Base-by-base conservation (phyloP, 2,329 filamentous ascomycete species). In the Colletotrichum noveboracense region DNA sequence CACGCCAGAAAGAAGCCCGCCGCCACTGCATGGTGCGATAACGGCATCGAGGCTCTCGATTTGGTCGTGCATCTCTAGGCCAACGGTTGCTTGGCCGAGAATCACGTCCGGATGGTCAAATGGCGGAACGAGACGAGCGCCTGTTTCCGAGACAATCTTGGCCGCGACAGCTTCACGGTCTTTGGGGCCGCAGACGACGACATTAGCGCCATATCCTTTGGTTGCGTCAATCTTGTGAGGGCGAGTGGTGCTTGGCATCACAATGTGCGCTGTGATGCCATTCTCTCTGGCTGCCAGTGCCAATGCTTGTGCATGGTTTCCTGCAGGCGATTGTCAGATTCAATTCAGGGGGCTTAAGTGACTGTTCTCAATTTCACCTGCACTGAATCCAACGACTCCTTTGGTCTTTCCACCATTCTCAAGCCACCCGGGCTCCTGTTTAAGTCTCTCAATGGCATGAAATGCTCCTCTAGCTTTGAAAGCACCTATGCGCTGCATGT, bases 51-150 rank as follows among this genome's bases (percentile, higher is more conserved):
- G 86, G 0, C 85, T 83, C 62, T 82, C 83, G 10, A 93, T 94
- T 82, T 98, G 96, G 74, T 90, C 87, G 82, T 96, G 93, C 36
- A 98, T 84, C 84, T 99, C 97, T 6, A 98, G 83, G 0, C 93
- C 96, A 76, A 95, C 88, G 0, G 96, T 98, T n/a, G 96, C 97
- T 86, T 98, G 96, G 0, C 97, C 96, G 1, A 98, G 91, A 70
- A 98, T 94, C 78, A 98, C 96, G 83, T 98, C 92, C 3, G 94
- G 94, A 85, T 98, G 95, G 83, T 98, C 95, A 83, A 98, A 98
- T 0, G 96, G 96, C 71, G 96, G 96, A 6, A 99, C 90, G 9
- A 98, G 87, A 1, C 93, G 91, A 0, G 95, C 96, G 52, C 93
- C 93, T 2, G 95, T 98, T 75, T 92, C 86, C 28, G 87, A 86